Conservation (phyloP, 176 grass and related monocot species). For the maize (Zea mays) region Zm-B73-REFERENCE-NAM-5.0 NC_050104.1:120138001-120138500, state of each 20-base stretch:
- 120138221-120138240: too few relatives aligned
- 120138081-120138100: conserved; percentile 91
- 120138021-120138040: conserved; percentile 88
- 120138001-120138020: conserved; percentile 83
- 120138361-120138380: conserved; percentile 87
- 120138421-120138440: conserved; percentile 73
- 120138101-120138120: conserved; percentile 96
- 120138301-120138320: conserved; percentile 83
- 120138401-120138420: conserved; percentile 91
- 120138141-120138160: conserved; percentile 49
- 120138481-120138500: conserved; percentile 81
- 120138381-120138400: conserved; percentile 64
- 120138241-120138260: conserved; percentile 17
- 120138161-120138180: too few relatives aligned
- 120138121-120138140: conserved; percentile 83
- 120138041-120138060: conserved; percentile 82
- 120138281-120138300: conserved; percentile 36
- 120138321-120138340: conserved; percentile 89
- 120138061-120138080: conserved; percentile 79
- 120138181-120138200: neutral
- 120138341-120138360: conserved; percentile 87
- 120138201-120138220: too few relatives aligned
- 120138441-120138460: conserved; percentile 77
- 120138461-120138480: conserved; percentile 92
- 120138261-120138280: conserved; percentile 1